phyloP scores from a whole-genome alignment of 1,139 yeast species.

The Kurtzmaniella quercitrusa region DNA sequence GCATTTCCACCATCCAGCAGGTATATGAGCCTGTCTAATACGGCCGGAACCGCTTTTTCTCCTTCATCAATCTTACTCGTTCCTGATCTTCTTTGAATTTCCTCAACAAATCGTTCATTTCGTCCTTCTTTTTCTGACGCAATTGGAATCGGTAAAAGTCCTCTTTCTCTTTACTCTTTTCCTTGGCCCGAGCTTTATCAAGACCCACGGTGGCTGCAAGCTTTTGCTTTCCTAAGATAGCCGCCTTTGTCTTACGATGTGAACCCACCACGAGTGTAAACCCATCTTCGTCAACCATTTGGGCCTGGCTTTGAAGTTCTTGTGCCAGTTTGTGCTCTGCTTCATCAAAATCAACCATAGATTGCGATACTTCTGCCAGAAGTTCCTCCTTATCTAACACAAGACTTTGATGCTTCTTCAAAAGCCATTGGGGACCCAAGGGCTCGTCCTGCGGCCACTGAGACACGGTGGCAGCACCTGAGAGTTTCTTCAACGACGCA shows the following conservation, averaged over 20 bases:
- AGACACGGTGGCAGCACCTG: slow-evolving; percentile 18
- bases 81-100: slow-evolving; percentile 92
- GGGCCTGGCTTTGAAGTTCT: slow-evolving; percentile 51
- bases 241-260: slow-evolving; percentile 75
- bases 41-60: slow-evolving; percentile 81
- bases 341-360: slow-evolving; percentile 64
- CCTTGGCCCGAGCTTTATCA: slow-evolving; percentile 47
- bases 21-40: slow-evolving; percentile 35
- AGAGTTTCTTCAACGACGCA: slow-evolving; percentile 51
- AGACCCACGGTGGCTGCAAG: slow-evolving; percentile 40
- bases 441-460: slow-evolving; percentile 28
- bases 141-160: slow-evolving; percentile 97
- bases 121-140: slow-evolving; percentile 87
- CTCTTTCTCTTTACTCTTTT: slow-evolving; percentile 75
- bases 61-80: slow-evolving; percentile 71
- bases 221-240: slow-evolving; percentile 55
- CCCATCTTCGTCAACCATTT: slow-evolving; percentile 86
- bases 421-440: slow-evolving; percentile 28
- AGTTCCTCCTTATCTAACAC: slow-evolving; percentile 46
- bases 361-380: slow-evolving; percentile 49
- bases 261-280: slow-evolving; percentile 86
- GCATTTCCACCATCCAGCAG: neutral
- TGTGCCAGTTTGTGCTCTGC: slow-evolving; percentile 66
- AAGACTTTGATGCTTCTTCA: slow-evolving; percentile 23
- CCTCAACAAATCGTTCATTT: slow-evolving; percentile 78